A percentile compares a stretch with the other conserved stretches of the same genome.
Conservation (phyloP, 306 rosid species). For the Sophora flavescens region DNA sequence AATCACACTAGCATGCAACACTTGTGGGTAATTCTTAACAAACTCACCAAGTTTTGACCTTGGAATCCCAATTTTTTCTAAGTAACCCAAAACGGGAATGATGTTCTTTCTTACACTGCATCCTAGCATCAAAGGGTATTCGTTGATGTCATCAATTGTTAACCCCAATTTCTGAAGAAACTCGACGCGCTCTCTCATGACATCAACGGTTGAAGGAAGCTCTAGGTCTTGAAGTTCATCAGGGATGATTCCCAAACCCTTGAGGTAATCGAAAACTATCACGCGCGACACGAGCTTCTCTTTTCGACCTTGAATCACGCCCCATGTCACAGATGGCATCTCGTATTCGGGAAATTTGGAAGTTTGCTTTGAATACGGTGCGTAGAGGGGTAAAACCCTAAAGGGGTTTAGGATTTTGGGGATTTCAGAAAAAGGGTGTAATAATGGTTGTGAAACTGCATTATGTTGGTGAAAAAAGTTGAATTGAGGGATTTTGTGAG, state of each 20-base stretch:
- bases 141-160: constrained; percentile 76
- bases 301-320: constrained; percentile 90
- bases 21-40: constrained; percentile 81
- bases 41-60: constrained; percentile 83
- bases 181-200: constrained; percentile 90
- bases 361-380: constrained; percentile 61
- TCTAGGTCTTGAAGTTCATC: constrained; percentile 84
- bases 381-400: constrained; percentile 58
- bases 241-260: constrained; percentile 81
- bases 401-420: constrained; percentile 52
- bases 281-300: constrained; percentile 92
- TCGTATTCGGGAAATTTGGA: constrained; percentile 86
- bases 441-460: constrained; percentile 32
- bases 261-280: constrained; percentile 79
- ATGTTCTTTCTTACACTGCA: constrained; percentile 89
- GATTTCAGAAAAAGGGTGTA: constrained; percentile 34
- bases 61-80: constrained; percentile 87
- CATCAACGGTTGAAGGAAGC: constrained; percentile 85
- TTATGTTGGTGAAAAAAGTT: constrained; percentile 25
- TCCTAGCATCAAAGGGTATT: constrained; percentile 82
- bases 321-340: constrained; percentile 97
- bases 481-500: constrained; percentile 20
- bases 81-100: constrained; percentile 85
- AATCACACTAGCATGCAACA: constrained; percentile 89
- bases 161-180: constrained; percentile 82